These are phyloP conservation scores for Aspergillus japonicus DNA, from an alignment of 2,329 filamentous ascomycete species.

Conservation along the genomic window DNA sequence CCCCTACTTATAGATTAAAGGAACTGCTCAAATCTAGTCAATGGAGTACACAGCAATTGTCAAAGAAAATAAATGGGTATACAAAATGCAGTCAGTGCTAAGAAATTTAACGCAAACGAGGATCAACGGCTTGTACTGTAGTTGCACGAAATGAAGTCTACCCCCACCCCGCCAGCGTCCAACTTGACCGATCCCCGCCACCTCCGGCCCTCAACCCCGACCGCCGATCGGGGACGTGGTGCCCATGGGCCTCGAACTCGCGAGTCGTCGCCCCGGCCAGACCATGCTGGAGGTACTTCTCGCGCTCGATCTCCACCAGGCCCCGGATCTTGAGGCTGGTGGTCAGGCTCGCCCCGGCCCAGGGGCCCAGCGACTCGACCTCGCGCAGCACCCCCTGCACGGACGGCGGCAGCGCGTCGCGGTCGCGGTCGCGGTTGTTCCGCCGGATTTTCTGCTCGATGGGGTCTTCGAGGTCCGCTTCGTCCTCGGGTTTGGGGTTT, in stretches of 20 bases:
- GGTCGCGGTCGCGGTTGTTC: conserved; percentile 32
- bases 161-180: conserved; percentile 50
- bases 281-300: conserved; percentile 58
- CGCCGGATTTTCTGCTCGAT: conserved; percentile 43
- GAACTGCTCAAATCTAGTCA: no score
- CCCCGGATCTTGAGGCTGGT: conserved; percentile 60
- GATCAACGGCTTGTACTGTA: no score
- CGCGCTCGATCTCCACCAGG: conserved; percentile 63
- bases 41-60: no score
- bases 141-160: conserved; percentile 20
- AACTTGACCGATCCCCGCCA: conserved; percentile 49
- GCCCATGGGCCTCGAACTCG: conserved; percentile 38
- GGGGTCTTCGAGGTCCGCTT: conserved; percentile 37
- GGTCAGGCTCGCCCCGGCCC: conserved; percentile 64
- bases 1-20: no score
- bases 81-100: no score
- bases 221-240: conserved; percentile 39
- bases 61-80: not conserved
- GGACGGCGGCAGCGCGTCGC: conserved; percentile 26
- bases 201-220: conserved; percentile 40
- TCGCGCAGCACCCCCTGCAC: conserved; percentile 48
- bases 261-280: conserved; percentile 48
- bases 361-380: conserved; percentile 61
- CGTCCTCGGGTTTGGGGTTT: conserved; percentile 9
- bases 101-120: no score